Evolutionary conservation across 2,329 filamentous ascomycete species (phyloP).

Genomic region (Colletotrichum plurivorum): DNA sequence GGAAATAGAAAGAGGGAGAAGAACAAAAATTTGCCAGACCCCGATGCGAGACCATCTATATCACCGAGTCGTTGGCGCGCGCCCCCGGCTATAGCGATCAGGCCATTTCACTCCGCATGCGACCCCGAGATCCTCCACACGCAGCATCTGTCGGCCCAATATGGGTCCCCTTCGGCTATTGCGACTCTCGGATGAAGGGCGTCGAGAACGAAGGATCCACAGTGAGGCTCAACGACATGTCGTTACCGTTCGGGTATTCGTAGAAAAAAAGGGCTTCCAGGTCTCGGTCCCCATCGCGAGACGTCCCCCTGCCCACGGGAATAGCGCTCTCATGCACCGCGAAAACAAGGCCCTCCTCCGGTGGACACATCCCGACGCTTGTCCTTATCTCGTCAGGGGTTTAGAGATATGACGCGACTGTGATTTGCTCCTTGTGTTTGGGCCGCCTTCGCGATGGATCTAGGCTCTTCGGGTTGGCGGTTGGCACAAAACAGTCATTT

Average conservation of each 20-base stretch:
- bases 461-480: background rate
- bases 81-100: conserved; percentile 19
- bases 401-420: conserved; percentile 25
- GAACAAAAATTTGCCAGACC: background rate
- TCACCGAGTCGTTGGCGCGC: conserved; percentile 4
- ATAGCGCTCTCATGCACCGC: conserved; percentile 23
- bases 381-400: conserved; percentile 24
- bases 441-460: conserved; percentile 4
- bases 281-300: conserved; percentile 2
- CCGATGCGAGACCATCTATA: background rate
- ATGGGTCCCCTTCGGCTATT: conserved; percentile 35
- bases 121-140: conserved; percentile 29
- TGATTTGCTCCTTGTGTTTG: conserved; percentile 19
- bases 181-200: conserved; percentile 38
- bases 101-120: conserved; percentile 33
- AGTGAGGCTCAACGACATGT: conserved; percentile 34
- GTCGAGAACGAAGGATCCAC: conserved; percentile 29
- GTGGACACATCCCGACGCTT: conserved; percentile 31
- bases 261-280: conserved; percentile 17
- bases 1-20: background rate
- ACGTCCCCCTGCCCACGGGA: conserved; percentile 13
- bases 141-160: conserved; percentile 31
- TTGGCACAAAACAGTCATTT: conserved; percentile 16
- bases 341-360: conserved; percentile 11
- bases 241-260: conserved; percentile 24